phyloP scores from a whole-genome alignment of 345 rosid species.

The Populus simonii region DNA sequence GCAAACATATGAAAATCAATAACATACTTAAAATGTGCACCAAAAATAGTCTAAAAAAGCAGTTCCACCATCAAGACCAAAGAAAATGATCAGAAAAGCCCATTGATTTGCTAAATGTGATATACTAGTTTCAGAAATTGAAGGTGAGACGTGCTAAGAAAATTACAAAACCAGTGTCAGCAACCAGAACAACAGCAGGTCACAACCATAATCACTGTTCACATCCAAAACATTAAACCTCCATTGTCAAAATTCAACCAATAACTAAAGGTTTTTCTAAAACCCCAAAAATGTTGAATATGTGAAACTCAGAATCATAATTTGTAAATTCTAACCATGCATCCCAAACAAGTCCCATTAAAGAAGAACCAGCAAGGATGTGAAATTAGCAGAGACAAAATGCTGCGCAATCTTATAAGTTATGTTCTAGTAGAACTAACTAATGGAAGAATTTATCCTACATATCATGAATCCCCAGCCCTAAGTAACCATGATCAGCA shows the following conservation, averaged over 20 bases:
- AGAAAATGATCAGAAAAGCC: neutral
- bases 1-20: conserved; percentile 8
- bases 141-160: neutral
- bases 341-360: neutral
- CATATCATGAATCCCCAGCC: neutral
- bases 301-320: neutral
- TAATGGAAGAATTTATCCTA: neutral
- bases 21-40: neutral
- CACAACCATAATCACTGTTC: neutral
- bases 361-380: neutral
- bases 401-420: neutral
- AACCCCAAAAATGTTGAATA: neutral
- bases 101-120: neutral
- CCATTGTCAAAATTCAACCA: conserved; percentile 1
- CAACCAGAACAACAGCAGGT: neutral
- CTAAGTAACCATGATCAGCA: neutral
- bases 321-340: neutral
- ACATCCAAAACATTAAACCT: neutral
- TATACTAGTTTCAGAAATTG: neutral
- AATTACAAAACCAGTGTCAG: neutral
- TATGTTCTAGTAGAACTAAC: neutral
- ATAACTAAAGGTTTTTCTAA: neutral
- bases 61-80: neutral
- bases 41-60: neutral
- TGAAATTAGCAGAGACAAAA: neutral